Conservation (phyloP, 345 rosid genomes). For the Cardamine resedifolia region DNA sequence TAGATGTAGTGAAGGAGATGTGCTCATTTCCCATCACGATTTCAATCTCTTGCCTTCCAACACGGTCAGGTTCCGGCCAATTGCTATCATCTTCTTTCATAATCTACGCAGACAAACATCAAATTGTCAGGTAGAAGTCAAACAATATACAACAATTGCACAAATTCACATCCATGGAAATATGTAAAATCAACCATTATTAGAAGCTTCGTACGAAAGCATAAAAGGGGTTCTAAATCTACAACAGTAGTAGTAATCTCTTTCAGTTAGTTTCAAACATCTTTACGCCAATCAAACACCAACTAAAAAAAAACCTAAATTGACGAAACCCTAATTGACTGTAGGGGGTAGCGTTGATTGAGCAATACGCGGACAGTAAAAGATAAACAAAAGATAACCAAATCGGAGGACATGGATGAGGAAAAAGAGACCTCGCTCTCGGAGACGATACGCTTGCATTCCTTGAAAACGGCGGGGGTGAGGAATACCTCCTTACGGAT, state of each 20-base stretch:
- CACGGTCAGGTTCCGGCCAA: conserved; percentile 99
- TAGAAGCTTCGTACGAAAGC: background rate
- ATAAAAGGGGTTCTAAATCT: conserved; percentile 1
- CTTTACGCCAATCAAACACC: background rate
- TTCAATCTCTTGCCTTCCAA: conserved; percentile 97
- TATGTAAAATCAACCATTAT: background rate
- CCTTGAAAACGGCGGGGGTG: conserved; percentile 87
- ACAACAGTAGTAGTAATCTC: background rate
- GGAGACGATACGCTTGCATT: conserved; percentile 96
- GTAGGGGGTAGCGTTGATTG: background rate
- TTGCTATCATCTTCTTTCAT: conserved; percentile 98
- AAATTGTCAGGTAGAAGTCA: too few species aligned
- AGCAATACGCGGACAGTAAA: background rate
- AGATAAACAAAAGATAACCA: background rate
- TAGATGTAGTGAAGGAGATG: conserved; percentile 90
- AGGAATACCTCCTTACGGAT: conserved; percentile 97
- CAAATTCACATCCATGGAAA: background rate
- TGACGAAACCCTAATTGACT: conserved; percentile 12
- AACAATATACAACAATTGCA: background rate
- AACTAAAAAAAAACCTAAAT: background rate
- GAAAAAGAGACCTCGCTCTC: conserved; percentile 72
- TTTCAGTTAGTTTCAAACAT: background rate
- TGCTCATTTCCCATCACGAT: conserved; percentile 98
- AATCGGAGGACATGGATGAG: background rate
- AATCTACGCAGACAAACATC: conserved; percentile 49